phyloP scores from a whole-genome alignment of 1,139 yeast species.

The Yamadazyma blattariae region DNA sequence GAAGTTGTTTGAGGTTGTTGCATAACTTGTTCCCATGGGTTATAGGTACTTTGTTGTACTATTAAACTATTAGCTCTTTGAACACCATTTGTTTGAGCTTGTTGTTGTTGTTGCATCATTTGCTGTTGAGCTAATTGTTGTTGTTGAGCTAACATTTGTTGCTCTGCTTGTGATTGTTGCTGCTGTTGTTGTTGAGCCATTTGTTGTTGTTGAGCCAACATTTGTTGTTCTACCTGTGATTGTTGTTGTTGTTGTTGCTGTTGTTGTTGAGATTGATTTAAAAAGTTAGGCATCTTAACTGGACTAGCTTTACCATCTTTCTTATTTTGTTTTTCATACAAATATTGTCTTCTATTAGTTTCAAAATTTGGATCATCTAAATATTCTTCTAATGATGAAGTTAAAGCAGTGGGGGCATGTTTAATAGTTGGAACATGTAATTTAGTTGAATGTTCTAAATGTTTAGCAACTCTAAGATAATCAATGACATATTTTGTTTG shows the following conservation, averaged over 20 bases:
- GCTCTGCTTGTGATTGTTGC: constrained; percentile 8
- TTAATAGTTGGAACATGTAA: constrained; percentile 92
- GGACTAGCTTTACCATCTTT: constrained; percentile 3
- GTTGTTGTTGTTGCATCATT: constrained; percentile 3
- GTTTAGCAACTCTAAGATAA: constrained; percentile 85
- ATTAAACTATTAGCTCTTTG: constrained; percentile 29
- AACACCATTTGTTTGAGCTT: constrained; percentile 10
- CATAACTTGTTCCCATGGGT: constrained; percentile 39
- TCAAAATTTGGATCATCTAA: constrained; percentile 85
- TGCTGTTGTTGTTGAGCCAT: neutral
- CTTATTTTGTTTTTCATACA: constrained; percentile 49
- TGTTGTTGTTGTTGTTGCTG: constrained; percentile 7
- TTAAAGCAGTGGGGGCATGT: constrained; percentile 94
- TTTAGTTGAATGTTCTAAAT: constrained; percentile 80
- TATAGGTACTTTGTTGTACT: constrained; percentile 43
- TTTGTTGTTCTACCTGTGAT: constrained; percentile 13
- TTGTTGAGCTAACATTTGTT: constrained; percentile 15
- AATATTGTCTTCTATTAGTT: constrained; percentile 69
- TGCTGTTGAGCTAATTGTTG: constrained; percentile 1
- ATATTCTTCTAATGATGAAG: constrained; percentile 84
- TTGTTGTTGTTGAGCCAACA: constrained; percentile 12
- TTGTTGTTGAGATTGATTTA: constrained; percentile 1
- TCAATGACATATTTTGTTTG: constrained; percentile 86
- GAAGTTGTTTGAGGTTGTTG: constrained; percentile 1
- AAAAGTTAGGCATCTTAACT: constrained; percentile 2